Conservation (phyloP, 306 rosid genomes). For the Mimosa bimucronata region DNA sequence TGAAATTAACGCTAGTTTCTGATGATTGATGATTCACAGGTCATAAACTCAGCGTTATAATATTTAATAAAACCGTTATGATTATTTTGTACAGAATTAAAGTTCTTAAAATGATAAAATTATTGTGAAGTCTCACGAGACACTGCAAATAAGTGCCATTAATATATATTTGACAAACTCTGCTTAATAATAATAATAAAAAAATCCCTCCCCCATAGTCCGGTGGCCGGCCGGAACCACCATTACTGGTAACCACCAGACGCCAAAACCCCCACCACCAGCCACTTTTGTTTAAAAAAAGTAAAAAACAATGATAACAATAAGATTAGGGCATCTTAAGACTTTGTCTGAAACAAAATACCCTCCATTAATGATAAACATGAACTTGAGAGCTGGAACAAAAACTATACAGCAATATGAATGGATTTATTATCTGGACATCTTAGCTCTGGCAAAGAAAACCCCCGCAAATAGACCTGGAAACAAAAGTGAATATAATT, state of each 20-base stretch:
- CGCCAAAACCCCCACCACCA: not conserved
- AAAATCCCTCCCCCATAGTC: not conserved
- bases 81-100: not conserved
- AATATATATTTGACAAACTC: not conserved
- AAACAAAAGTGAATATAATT: conserved; percentile 23
- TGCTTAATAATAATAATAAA: too few species aligned
- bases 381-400: conserved; percentile 19
- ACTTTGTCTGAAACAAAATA: not conserved
- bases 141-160: too few species aligned
- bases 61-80: too few species aligned
- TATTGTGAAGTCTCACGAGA: not conserved
- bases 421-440: conserved; percentile 46
- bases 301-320: not conserved
- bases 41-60: not conserved
- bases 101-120: not conserved
- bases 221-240: not conserved
- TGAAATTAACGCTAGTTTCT: not conserved
- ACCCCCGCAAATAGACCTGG: conserved; percentile 92
- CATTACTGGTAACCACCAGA: not conserved
- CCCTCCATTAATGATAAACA: not conserved
- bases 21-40: too few species aligned
- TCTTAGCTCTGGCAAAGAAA: conserved; percentile 82
- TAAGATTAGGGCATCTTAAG: not conserved
- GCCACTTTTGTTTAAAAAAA: not conserved
- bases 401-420: conserved; percentile 27